phyloP scores from a whole-genome alignment of 345 rosid species.

The Streptanthus diversifolius region DNA sequence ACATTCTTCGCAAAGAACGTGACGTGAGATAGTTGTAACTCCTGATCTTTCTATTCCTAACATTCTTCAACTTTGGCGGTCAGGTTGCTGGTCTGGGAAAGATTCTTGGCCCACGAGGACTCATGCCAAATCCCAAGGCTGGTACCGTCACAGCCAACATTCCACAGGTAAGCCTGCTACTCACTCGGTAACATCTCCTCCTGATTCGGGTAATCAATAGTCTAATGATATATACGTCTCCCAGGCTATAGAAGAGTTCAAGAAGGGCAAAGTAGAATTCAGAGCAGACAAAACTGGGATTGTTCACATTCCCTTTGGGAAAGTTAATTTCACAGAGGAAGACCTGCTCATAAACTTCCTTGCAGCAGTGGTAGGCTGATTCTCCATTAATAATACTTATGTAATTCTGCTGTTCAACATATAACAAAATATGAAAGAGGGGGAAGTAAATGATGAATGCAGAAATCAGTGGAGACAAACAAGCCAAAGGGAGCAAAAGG shows the following conservation, averaged over 20 bases:
- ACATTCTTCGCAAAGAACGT: background rate
- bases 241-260: slow-evolving; percentile 96
- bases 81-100: slow-evolving; percentile 96
- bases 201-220: slow-evolving; percentile 1
- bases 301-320: slow-evolving; percentile 93
- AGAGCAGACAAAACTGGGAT: slow-evolving; percentile 98
- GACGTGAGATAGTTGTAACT: background rate
- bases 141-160: slow-evolving; percentile 87
- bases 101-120: slow-evolving; percentile 97
- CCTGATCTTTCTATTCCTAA: background rate
- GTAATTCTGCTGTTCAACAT: background rate
- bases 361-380: slow-evolving; percentile 63
- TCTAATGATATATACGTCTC: slow-evolving; percentile 7
- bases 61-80: slow-evolving; percentile 17
- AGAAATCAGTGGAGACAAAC: slow-evolving; percentile 95
- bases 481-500: slow-evolving; percentile 97
- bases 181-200: background rate
- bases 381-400: background rate
- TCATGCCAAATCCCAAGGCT: slow-evolving; percentile 99
- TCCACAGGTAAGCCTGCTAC: slow-evolving; percentile 63
- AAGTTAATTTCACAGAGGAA: slow-evolving; percentile 66
- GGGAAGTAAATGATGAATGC: slow-evolving; percentile 27
- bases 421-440: background rate
- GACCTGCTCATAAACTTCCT: slow-evolving; percentile 78
- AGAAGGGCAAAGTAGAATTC: slow-evolving; percentile 88